Conservation (phyloP, 2,329 filamentous ascomycete species). For the Colletotrichum sp. region DNA sequence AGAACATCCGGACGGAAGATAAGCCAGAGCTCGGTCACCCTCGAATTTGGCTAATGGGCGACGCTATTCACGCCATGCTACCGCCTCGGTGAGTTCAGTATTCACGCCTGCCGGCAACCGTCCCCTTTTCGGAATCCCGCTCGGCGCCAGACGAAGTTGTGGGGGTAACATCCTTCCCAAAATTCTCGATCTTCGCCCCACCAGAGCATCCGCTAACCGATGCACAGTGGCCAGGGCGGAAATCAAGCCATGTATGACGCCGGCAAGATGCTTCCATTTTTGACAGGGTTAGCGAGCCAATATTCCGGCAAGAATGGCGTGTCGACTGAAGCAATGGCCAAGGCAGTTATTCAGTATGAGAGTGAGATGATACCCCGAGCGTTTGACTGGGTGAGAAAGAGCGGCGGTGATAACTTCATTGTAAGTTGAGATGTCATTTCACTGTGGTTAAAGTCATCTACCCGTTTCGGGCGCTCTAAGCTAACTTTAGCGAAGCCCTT, state of each 20-base stretch:
- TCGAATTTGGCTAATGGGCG: background rate
- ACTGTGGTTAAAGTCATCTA: background rate
- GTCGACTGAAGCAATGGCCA: background rate
- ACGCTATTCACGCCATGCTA: background rate
- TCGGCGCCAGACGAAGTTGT: background rate
- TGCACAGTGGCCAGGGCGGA: background rate
- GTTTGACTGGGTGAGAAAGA: background rate
- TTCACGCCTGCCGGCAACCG: background rate
- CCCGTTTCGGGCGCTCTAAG: background rate
- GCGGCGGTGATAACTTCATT: background rate
- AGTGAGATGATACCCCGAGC: background rate
- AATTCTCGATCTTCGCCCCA: background rate
- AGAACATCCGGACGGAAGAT: background rate
- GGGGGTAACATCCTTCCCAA: background rate
- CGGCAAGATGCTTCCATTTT: background rate
- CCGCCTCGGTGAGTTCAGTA: background rate
- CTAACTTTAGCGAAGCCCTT: background rate
- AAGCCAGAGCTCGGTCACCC: background rate
- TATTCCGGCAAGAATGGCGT: background rate
- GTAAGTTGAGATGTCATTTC: background rate
- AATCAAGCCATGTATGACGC: background rate
- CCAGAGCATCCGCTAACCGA: background rate
- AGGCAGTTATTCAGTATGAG: background rate
- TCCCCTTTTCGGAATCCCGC: background rate
- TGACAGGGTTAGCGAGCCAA: background rate